Evolutionary conservation across 495 filamentous ascomycete species (phyloP), one percentile per base, ranked within the genome.

Genomic region (Penicillium taxi): DNA sequence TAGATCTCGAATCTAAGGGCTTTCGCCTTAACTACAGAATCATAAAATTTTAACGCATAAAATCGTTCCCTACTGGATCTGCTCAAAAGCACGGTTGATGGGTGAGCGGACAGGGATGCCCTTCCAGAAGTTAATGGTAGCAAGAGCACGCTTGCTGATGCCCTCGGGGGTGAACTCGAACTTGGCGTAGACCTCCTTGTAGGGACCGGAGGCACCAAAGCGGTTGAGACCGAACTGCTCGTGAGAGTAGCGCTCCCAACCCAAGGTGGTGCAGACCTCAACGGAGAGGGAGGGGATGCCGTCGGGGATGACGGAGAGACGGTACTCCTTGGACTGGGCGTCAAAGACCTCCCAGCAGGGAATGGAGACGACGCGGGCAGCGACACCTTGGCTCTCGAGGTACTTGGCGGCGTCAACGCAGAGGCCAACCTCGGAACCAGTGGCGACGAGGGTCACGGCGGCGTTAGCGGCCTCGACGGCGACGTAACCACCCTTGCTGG

Each of bases 151-250:
- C 80, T 96, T 95, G 68, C 84, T 75, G 59, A 98, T 81, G 41
- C 91, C 91, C 66, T 93, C 87, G 26, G 93, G 82, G 20, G 88
- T 96, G 74, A 98, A 94, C 65, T 96, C 93, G 73, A 98, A 98
- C 77, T 94, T 96, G 83, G 94, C 82, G 70, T 98, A 98, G 35
- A 98, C 88, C 54, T 96, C 78, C 80, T 94, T 93, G 72, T 96
- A 98, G 44, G 91, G 79, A 48, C 89, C 91, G 35, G 82, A 89
- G 49, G 88, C 89, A 77, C 91, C 91, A 64, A 98, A 98, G 55
- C 91, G 77, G 81, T 98, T 96, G 25, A 98, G 78, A 56, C 91
- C 91, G 57, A 98, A 98, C 70, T 98, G 91, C 78, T 98, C 91
- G 64, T 98, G 88, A 38, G 88, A 81, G 69, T 96, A 98, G 61